Evolutionary conservation across 2,329 filamentous ascomycete genomes (phyloP).

Genomic region (Beauveria medogensis): DNA sequence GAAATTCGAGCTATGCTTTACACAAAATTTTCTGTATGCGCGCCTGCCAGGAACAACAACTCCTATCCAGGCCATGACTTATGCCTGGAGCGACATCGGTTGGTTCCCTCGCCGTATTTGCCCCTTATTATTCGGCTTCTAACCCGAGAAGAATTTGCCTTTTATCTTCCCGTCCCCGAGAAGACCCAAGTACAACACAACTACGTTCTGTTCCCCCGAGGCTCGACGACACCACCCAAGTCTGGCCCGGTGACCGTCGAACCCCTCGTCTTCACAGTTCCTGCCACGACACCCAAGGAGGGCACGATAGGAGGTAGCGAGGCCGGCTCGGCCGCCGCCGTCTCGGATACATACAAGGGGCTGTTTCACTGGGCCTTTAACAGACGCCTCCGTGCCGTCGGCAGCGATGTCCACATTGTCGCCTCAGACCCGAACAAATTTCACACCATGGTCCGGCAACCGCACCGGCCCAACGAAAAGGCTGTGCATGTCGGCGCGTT

Average conservation of each 20-base stretch:
- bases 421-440: conserved; percentile 49
- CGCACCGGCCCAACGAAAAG: conserved; percentile 52
- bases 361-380: conserved; percentile 55
- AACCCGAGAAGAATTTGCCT: conserved; percentile 43
- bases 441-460: conserved; percentile 46
- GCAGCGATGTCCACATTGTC: conserved; percentile 40
- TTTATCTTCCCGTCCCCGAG: conserved; percentile 57
- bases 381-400: conserved; percentile 40
- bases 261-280: conserved; percentile 57
- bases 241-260: conserved; percentile 37
- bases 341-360: conserved; percentile 50
- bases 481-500: conserved; percentile 60
- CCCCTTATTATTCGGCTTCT: not conserved
- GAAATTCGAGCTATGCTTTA: conserved; percentile 59
- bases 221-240: conserved; percentile 44
- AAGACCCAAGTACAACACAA: conserved; percentile 59
- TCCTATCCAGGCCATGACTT: conserved; percentile 46
- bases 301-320: conserved; percentile 46
- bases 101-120: conserved; percentile 17
- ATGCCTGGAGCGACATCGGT: conserved; percentile 57
- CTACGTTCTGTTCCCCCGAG: conserved; percentile 54
- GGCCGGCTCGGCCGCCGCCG: conserved; percentile 39
- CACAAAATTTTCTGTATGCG: conserved; percentile 50
- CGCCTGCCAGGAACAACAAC: conserved; percentile 41
- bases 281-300: conserved; percentile 51